These are phyloP conservation scores for Botrytis sinoallii DNA, from an alignment of 2,329 filamentous ascomycete species.

Conservation along the genomic window DNA sequence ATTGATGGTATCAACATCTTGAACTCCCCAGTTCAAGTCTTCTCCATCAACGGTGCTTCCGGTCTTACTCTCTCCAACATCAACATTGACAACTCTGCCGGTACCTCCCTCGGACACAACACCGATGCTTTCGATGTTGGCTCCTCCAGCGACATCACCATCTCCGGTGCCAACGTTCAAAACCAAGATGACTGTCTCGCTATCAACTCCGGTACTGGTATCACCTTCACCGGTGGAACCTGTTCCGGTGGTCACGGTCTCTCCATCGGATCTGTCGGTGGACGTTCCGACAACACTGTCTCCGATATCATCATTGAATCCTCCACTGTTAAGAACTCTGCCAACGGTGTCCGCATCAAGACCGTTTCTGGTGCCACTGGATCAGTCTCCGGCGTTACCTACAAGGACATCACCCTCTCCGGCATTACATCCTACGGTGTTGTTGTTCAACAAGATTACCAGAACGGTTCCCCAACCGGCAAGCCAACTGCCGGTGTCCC, in stretches of 20 bases:
- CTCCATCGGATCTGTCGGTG: slow-evolving; percentile 58
- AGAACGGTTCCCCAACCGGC: slow-evolving; percentile 32
- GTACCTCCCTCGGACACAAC: slow-evolving; percentile 47
- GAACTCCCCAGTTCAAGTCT: slow-evolving; percentile 54
- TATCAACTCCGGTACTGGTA: slow-evolving; percentile 51
- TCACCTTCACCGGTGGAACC: slow-evolving; percentile 33
- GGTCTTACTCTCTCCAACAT: slow-evolving; percentile 48
- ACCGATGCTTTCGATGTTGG: slow-evolving; percentile 55
- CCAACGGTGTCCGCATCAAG: slow-evolving; percentile 48
- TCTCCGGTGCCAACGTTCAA: slow-evolving; percentile 49
- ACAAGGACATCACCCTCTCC: slow-evolving; percentile 50
- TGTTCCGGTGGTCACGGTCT: slow-evolving; percentile 44
- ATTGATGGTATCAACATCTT: slow-evolving; percentile 51
- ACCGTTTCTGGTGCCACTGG: slow-evolving; percentile 39
- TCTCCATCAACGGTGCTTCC: slow-evolving; percentile 45
- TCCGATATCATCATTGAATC: slow-evolving; percentile 50
- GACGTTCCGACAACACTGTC: slow-evolving; percentile 53
- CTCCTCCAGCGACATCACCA: slow-evolving; percentile 46
- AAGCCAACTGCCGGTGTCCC: slow-evolving; percentile 43
- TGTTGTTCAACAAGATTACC: slow-evolving; percentile 56
- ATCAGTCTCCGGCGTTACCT: slow-evolving; percentile 50
- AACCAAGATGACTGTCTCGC: slow-evolving; percentile 61
- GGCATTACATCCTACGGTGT: slow-evolving; percentile 47
- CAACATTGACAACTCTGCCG: slow-evolving; percentile 56
- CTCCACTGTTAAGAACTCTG: slow-evolving; percentile 48